These are phyloP conservation scores for Talaromyces proteolyticus DNA, from an alignment of 495 filamentous ascomycete species.

Conservation along the genomic window DNA sequence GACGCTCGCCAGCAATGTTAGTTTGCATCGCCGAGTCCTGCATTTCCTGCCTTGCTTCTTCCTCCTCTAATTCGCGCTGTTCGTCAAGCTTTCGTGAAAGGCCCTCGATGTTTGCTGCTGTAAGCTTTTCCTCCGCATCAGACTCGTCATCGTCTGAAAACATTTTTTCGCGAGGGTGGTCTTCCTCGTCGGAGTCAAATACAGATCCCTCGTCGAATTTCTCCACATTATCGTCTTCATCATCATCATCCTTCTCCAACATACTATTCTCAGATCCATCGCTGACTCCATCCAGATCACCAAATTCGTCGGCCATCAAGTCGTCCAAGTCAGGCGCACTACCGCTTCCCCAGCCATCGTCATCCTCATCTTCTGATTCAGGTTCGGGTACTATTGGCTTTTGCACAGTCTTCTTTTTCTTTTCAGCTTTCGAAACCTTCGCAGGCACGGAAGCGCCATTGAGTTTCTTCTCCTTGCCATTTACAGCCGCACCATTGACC, in stretches of 20 bases:
- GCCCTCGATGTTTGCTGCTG: slow-evolving; percentile 93
- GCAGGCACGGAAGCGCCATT: neutral
- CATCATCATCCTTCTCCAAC: slow-evolving; percentile 45
- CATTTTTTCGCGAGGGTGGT: slow-evolving; percentile 51
- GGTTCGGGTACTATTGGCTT: slow-evolving; percentile 27
- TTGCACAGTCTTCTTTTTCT: slow-evolving; percentile 21
- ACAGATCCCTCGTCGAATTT: slow-evolving; percentile 61
- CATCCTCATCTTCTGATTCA: slow-evolving; percentile 31
- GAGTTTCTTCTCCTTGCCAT: slow-evolving; percentile 25
- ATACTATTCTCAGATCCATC: no score
- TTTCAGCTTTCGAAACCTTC: slow-evolving; percentile 21
- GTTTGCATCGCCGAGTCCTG: slow-evolving; percentile 89
- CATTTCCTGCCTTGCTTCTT: slow-evolving; percentile 58
- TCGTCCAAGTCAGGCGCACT: slow-evolving; percentile 17
- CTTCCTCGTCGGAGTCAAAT: slow-evolving; percentile 69
- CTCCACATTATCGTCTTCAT: slow-evolving; percentile 45
- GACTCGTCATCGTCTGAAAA: slow-evolving; percentile 94
- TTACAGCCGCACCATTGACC: slow-evolving; percentile 19
- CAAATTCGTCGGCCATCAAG: slow-evolving; percentile 44
- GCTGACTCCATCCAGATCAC: slow-evolving; percentile 46
- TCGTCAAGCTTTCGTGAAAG: slow-evolving; percentile 76
- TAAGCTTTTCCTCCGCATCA: slow-evolving; percentile 85
- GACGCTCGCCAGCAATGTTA: slow-evolving; percentile 81
- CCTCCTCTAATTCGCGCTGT: slow-evolving; percentile 61
- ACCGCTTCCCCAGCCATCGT: slow-evolving; percentile 29